Conservation (phyloP, 2,329 filamentous ascomycete genomes). For the Bipolaris zeicola region DNA sequence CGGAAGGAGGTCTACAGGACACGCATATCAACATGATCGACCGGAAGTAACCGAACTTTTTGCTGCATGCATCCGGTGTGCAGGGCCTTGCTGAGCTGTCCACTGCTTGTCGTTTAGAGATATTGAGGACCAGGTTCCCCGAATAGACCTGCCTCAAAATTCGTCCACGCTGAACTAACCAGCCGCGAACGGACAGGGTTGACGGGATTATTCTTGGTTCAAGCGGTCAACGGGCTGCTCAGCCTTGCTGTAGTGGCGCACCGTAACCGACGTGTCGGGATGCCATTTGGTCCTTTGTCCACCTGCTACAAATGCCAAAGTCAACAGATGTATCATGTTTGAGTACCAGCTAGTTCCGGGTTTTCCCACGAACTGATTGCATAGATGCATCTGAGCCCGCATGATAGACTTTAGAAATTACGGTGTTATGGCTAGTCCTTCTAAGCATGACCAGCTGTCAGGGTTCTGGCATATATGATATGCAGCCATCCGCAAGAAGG, state of each 20-base stretch:
- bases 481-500: slow-evolving; percentile 33
- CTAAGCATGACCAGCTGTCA: slow-evolving; percentile 22
- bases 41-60: slow-evolving; percentile 42
- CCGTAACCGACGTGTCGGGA: slow-evolving; percentile 15
- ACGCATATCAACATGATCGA: slow-evolving; percentile 31
- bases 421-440: slow-evolving; percentile 20
- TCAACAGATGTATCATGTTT: slow-evolving; percentile 4
- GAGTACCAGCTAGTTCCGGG: slow-evolving; percentile 2
- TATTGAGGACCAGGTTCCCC: slow-evolving; percentile 20
- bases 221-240: slow-evolving; percentile 16
- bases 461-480: slow-evolving; percentile 26
- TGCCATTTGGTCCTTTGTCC: slow-evolving; percentile 12
- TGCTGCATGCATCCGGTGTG: slow-evolving; percentile 42
- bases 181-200: slow-evolving; percentile 18
- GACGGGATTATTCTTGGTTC: slow-evolving; percentile 11
- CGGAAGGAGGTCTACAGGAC: slow-evolving; percentile 16
- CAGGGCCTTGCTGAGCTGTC: slow-evolving; percentile 24
- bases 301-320: not conserved
- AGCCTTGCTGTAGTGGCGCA: slow-evolving; percentile 17
- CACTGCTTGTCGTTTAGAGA: slow-evolving; percentile 15
- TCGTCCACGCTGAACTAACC: slow-evolving; percentile 7
- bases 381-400: slow-evolving; percentile 6
- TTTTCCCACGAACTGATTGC: slow-evolving; percentile 7
- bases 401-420: slow-evolving; percentile 3
- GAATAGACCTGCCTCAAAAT: slow-evolving; percentile 27